A percentile compares a stretch with the other conserved stretches of the same genome.
Evolutionary conservation across 2,329 filamentous ascomycete genomes (phyloP).

Genomic region (Colletotrichum shisoi): DNA sequence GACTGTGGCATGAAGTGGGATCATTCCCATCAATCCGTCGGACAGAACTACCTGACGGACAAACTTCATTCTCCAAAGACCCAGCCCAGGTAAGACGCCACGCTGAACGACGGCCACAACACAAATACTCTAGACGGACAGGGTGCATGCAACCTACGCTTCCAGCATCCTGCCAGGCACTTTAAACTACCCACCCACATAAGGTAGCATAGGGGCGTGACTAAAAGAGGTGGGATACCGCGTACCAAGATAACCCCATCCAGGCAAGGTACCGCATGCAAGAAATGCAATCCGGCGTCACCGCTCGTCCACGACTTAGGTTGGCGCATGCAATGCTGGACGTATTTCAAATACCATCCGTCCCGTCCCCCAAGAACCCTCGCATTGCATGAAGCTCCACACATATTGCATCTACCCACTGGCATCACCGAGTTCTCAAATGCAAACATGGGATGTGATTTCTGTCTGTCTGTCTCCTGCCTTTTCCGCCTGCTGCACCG

Average conservation of each 20-base stretch:
- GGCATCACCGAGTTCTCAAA: conserved; percentile 2
- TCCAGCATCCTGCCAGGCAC: no score
- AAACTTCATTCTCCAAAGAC: conserved; percentile 4
- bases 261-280: conserved; percentile 28
- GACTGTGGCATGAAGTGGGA: conserved; percentile 11
- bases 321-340: neutral
- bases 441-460: neutral
- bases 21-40: conserved; percentile 3
- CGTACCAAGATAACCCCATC: neutral
- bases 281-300: conserved; percentile 21
- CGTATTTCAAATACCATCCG: conserved; percentile 31
- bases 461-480: neutral
- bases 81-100: conserved; percentile 2
- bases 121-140: neutral
- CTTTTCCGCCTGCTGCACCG: neutral
- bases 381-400: neutral
- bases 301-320: conserved; percentile 15
- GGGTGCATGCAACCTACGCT: neutral
- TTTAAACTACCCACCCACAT: no score
- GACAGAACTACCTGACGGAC: conserved; percentile 18
- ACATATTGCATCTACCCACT: neutral
- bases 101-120: conserved; percentile 1
- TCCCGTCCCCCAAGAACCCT: neutral
- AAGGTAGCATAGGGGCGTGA: no score
- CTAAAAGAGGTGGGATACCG: neutral